These are phyloP conservation scores for Tribonema minus DNA, from an alignment of 108 stramenopile species.

Conservation along the genomic window DNA sequence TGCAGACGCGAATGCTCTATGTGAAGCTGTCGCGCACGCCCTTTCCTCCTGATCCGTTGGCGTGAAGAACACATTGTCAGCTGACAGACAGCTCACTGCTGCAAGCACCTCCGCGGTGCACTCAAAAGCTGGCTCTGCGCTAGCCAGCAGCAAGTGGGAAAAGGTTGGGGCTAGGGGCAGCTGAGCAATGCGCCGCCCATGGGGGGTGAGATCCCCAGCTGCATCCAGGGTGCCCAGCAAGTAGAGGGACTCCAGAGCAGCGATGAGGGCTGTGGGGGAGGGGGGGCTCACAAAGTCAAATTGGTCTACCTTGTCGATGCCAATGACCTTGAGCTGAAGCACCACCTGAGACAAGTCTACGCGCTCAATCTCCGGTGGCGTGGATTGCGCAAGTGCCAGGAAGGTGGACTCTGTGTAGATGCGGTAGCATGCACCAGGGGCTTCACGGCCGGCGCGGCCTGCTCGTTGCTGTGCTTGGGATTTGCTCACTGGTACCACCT, in stretches of 20 bases:
- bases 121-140: background rate
- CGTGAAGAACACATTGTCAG: conserved; percentile 47
- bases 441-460: conserved; percentile 89
- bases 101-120: conserved; percentile 40
- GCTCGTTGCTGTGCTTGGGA: conserved; percentile 79
- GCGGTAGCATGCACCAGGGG: conserved; percentile 77
- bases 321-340: conserved; percentile 53
- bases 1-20: background rate
- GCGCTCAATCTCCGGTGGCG: conserved; percentile 44
- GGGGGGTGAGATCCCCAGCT: conserved; percentile 17
- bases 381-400: conserved; percentile 3
- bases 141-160: conserved; percentile 45
- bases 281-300: conserved; percentile 86
- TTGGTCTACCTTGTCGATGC: conserved; percentile 29
- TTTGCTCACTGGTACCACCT: conserved; percentile 15
- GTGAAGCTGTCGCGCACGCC: background rate
- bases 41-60: conserved; percentile 7
- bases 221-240: conserved; percentile 42
- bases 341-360: conserved; percentile 40
- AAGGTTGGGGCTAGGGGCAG: conserved; percentile 55
- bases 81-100: conserved; percentile 51
- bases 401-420: conserved; percentile 59
- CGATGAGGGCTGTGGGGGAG: conserved; percentile 48
- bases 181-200: conserved; percentile 38
- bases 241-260: conserved; percentile 60